A percentile compares a stretch with the other conserved stretches of the same genome.
These are phyloP conservation scores for Saccharomycopsis guyanensis DNA, from an alignment of 805 yeast genomes.

Conservation along the genomic window DNA sequence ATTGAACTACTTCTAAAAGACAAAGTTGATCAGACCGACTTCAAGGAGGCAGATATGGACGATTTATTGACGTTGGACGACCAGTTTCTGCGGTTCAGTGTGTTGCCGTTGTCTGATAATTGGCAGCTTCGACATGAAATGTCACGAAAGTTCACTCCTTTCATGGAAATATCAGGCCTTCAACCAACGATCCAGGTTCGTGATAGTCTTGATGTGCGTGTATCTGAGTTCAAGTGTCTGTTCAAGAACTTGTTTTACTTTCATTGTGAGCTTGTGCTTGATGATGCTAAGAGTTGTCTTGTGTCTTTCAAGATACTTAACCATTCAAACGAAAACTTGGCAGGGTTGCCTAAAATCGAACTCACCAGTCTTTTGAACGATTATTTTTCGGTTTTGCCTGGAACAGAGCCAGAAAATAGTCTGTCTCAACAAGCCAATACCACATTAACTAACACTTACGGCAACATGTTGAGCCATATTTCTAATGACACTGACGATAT, in stretches of 20 bases:
- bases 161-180: constrained; percentile 1
- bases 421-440: background rate
- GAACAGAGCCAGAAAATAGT: background rate
- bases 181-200: background rate
- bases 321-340: background rate
- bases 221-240: background rate
- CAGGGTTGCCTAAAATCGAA: background rate
- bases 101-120: constrained; percentile 11
- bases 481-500: background rate
- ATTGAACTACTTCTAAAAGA: background rate
- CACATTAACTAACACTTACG: background rate
- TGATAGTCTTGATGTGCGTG: background rate
- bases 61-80: background rate
- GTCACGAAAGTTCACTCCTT: constrained; percentile 7
- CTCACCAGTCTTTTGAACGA: constrained; percentile 1
- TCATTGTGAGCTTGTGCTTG: constrained; percentile 4
- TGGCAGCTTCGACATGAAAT: constrained; percentile 1
- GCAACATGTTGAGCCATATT: background rate
- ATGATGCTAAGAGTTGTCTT: background rate
- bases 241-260: constrained; percentile 2
- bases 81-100: constrained; percentile 8
- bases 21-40: background rate
- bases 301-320: constrained; percentile 1
- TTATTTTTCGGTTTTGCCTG: constrained; percentile 5
- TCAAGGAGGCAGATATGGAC: background rate